Evolutionary conservation across 2,329 filamentous ascomycete genomes (phyloP).

Genomic region (Ophiostoma ulmi): DNA sequence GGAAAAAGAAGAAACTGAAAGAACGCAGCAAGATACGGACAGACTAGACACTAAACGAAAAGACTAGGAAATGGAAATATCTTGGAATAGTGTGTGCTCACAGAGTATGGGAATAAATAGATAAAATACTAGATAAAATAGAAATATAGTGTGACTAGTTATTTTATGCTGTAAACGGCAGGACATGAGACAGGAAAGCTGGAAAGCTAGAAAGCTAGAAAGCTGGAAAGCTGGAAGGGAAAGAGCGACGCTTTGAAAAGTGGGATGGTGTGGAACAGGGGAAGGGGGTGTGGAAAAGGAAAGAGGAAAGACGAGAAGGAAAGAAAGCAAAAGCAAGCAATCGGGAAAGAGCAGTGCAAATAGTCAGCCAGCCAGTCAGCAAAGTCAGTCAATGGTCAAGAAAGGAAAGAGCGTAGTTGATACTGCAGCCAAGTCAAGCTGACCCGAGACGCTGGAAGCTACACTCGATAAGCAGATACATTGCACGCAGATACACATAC

Average conservation of each 20-base stretch:
- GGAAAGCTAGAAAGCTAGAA: background rate
- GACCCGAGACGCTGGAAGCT: constrained; percentile 10
- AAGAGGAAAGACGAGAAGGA: background rate
- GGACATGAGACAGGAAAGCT: background rate
- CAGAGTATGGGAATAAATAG: background rate
- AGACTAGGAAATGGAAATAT: constrained; percentile 16
- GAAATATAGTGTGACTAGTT: background rate
- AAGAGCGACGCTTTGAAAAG: background rate
- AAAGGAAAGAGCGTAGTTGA: background rate
- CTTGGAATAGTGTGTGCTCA: background rate
- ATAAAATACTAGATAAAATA: constrained; percentile 1
- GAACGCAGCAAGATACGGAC: constrained; percentile 13
- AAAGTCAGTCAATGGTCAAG: background rate
- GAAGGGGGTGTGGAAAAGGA: background rate
- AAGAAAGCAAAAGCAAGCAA: background rate
- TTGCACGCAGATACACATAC: background rate
- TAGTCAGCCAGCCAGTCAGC: background rate
- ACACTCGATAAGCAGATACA: background rate
- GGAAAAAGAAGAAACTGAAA: constrained; percentile 7
- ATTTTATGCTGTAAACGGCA: background rate
- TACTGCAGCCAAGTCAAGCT: background rate
- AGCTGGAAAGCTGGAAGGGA: background rate
- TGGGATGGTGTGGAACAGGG: background rate
- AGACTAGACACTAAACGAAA: constrained; percentile 10
- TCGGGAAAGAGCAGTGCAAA: background rate